Base-by-base conservation (phyloP, 192 early-diverging fungal genomes). In the Coemansia sp. region DNA sequence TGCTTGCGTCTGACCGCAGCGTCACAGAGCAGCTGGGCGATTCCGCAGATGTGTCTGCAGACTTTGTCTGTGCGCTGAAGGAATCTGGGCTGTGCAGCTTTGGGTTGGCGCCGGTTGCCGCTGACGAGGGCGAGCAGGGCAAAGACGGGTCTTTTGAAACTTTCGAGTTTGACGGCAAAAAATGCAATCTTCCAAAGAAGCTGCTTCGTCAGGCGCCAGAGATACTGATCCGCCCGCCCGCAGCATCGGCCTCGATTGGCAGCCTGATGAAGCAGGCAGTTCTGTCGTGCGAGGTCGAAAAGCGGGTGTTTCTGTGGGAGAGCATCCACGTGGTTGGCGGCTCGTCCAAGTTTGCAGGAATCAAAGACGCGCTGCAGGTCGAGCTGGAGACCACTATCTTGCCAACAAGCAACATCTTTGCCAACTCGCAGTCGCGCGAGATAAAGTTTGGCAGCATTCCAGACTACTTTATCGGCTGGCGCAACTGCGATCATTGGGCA, bases 311-410 rank as follows among this genome's bases (percentile, higher is more conserved):
- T 45, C 76, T 97, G 51, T 96, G 92, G 92, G 95, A 97, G 62
- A 83, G 84, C 63, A 85, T 97, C 34, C 80, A 94, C 11, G 34
- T 99, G 2, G 92, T 92, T 0, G 97, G 97, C 38, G 97, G 97
- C 2, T 85, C 84, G 20, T 83, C 85, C 36, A 71, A 67, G 54
- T 76, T 79, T 20, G 25, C 66, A 65, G 90, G 91, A 17, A 68
- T 83, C 40, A 73, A 71, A 32, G 75, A 72, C 33, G 48, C 56
- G 6, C 63, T 97, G 7, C 86, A 89, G 64, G 69, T 84, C 17
- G 86, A 91, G 36, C 81, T 96, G 31, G 90, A 96, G 33, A 73
- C 64, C 25, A 66, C 76, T 1, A 86, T 87, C 4, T 79, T 96
- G 51, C 75, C 92, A 2, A 76, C 88, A 2, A 93, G 92, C 34